Percentiles rank a stretch among this genome's conserved stretches.
phyloP scores from a whole-genome alignment of 2,329 filamentous ascomycete species.

The Penicillium capsulatum region DNA sequence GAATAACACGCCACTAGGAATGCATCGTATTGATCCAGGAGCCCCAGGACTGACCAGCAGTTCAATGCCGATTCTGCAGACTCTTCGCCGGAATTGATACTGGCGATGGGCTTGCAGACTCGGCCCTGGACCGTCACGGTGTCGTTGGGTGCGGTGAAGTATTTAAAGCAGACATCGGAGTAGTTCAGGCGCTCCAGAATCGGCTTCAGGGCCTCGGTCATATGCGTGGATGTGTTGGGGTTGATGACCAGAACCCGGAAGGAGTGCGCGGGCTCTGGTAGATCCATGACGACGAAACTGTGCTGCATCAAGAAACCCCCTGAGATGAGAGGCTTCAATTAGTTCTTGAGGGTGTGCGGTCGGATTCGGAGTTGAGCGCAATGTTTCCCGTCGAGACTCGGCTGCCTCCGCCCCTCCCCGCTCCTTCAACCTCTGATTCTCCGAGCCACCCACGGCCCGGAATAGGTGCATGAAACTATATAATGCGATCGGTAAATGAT shows the following conservation, averaged over 20 bases:
- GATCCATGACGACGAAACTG: conserved; percentile 10
- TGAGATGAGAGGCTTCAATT: neutral
- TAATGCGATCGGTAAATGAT: too few relatives aligned
- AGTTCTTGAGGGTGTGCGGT: conserved; percentile 4
- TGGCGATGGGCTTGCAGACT: conserved; percentile 54
- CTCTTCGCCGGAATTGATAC: conserved; percentile 73
- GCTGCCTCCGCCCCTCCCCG: conserved; percentile 17
- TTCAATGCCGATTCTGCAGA: conserved; percentile 59
- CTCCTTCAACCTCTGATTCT: too few relatives aligned
- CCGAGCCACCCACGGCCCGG: too few relatives aligned
- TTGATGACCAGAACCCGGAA: conserved; percentile 43
- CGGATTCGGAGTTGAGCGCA: conserved; percentile 7
- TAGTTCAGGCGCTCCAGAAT: conserved; percentile 38
- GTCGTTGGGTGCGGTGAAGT: conserved; percentile 38
- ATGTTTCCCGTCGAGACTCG: conserved; percentile 13
- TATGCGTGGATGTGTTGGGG: conserved; percentile 44
- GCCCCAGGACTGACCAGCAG: conserved; percentile 55
- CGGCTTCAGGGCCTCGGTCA: conserved; percentile 43
- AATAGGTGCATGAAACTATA: too few relatives aligned
- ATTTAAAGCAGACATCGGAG: conserved; percentile 36
- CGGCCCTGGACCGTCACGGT: conserved; percentile 29
- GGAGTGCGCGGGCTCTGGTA: conserved; percentile 10
- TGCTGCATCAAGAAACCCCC: too few relatives aligned
- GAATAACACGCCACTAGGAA: conserved; percentile 87
- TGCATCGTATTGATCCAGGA: conserved; percentile 55